phyloP scores from a whole-genome alignment of 108 stramenopile species.

The Discostella stelligeroides region DNA sequence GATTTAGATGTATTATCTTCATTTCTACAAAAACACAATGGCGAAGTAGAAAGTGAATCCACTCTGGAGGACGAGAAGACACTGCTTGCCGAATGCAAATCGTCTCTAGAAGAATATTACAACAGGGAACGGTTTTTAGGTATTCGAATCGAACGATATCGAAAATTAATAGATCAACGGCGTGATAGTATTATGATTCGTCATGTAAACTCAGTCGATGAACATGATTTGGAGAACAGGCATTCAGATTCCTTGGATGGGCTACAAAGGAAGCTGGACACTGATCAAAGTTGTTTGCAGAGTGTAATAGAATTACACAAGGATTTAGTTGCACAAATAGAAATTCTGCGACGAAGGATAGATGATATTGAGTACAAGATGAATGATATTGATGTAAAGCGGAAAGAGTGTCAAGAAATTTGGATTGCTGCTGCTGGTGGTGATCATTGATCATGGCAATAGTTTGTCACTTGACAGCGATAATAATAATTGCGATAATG shows the following conservation, averaged over 20 bases:
- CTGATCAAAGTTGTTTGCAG: background rate
- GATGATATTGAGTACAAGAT: constrained; percentile 15
- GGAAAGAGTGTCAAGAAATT: constrained; percentile 23
- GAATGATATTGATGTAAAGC: constrained; percentile 1
- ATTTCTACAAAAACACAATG: too few relatives aligned
- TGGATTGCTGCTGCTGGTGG: constrained; percentile 19
- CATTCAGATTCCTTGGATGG: background rate
- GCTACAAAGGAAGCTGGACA: constrained; percentile 1
- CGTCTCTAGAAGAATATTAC: constrained; percentile 21
- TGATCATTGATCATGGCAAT: background rate
- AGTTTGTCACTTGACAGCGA: background rate
- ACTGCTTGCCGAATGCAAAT: constrained; percentile 14
- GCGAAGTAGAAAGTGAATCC: background rate
- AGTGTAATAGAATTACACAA: constrained; percentile 14
- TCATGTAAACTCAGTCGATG: background rate
- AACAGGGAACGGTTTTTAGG: constrained; percentile 23
- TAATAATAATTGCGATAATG: background rate
- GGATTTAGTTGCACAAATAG: constrained; percentile 23
- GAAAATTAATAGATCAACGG: constrained; percentile 3
- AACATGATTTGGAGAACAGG: constrained; percentile 5
- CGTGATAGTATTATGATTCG: constrained; percentile 1
- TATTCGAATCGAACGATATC: constrained; percentile 12
- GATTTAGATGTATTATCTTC: constrained; percentile 17
- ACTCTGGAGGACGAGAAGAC: background rate
- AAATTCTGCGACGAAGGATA: constrained; percentile 29